phyloP scores from a whole-genome alignment of 2,329 filamentous ascomycete species.

The Curvularia sp. region DNA sequence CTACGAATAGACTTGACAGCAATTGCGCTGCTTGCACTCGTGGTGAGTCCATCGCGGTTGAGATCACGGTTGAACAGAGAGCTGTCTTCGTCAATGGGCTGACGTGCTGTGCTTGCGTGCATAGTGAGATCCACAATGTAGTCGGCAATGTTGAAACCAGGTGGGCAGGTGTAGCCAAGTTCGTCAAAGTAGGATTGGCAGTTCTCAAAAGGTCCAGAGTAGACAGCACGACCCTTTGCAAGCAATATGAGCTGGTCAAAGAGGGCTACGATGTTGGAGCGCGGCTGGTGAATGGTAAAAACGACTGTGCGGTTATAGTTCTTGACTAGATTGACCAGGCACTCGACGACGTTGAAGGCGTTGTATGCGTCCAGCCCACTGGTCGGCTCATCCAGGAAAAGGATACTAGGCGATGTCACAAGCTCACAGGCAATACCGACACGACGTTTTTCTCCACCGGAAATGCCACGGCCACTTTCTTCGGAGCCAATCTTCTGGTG shows the following conservation, averaged over 20 bases:
- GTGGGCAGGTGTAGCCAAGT: conserved; percentile 90
- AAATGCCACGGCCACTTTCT: conserved; percentile 93
- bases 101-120: conserved; percentile 75
- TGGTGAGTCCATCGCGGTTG: conserved; percentile 69
- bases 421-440: conserved; percentile 98
- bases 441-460: conserved; percentile 93
- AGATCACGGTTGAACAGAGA: conserved; percentile 68
- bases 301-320: conserved; percentile 96
- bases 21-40: conserved; percentile 83
- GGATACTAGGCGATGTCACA: conserved; percentile 94
- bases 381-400: conserved; percentile 96
- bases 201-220: conserved; percentile 85
- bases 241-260: conserved; percentile 94
- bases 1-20: conserved; percentile 92
- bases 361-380: conserved; percentile 97
- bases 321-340: conserved; percentile 91
- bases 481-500: conserved; percentile 96
- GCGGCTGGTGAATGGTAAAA: conserved; percentile 97
- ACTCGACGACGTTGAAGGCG: conserved; percentile 97
- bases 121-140: conserved; percentile 97
- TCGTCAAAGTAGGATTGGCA: conserved; percentile 94
- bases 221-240: conserved; percentile 87
- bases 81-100: conserved; percentile 63
- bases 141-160: conserved; percentile 98
- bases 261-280: conserved; percentile 96